phyloP scores from a whole-genome alignment of 768 basidiomycete species.

The Suillus plorans region DNA sequence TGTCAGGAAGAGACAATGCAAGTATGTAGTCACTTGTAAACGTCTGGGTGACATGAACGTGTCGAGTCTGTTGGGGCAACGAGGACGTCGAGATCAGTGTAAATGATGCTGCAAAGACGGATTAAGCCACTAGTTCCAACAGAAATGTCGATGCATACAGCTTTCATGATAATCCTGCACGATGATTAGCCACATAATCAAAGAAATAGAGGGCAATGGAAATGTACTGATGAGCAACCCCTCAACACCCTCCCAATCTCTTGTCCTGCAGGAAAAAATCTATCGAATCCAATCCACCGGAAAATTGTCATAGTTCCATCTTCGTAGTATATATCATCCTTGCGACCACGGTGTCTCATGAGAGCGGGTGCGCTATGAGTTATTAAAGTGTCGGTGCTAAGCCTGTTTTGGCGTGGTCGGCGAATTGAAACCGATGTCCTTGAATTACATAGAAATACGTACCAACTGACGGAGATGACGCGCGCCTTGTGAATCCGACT shows the following conservation, averaged over 20 bases:
- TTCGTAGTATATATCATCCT: slow-evolving; percentile 31
- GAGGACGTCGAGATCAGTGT: slow-evolving; percentile 53
- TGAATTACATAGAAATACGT: slow-evolving; percentile 9
- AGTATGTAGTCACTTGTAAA: slow-evolving; percentile 53
- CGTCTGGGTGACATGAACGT: slow-evolving; percentile 44
- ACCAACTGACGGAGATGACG: slow-evolving; percentile 68
- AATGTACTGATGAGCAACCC: slow-evolving; percentile 61
- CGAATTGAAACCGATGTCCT: neutral
- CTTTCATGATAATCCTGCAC: slow-evolving; percentile 75
- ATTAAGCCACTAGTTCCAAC: slow-evolving; percentile 8
- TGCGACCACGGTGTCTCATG: slow-evolving; percentile 34
- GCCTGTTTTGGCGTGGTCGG: slow-evolving; percentile 38
- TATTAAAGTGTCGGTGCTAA: slow-evolving; percentile 52
- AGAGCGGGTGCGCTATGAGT: slow-evolving; percentile 55
- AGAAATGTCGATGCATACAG: slow-evolving; percentile 42
- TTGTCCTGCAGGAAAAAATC: slow-evolving; percentile 58
- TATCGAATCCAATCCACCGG: slow-evolving; percentile 65
- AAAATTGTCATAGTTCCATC: slow-evolving; percentile 59
- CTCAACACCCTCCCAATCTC: slow-evolving; percentile 41
- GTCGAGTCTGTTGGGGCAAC: slow-evolving; percentile 38
- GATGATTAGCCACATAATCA: slow-evolving; percentile 3
- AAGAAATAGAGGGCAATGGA: neutral
- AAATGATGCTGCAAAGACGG: slow-evolving; percentile 53
- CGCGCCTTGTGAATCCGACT: slow-evolving; percentile 63
- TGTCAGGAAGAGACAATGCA: slow-evolving; percentile 41